Percentiles rank a stretch among this genome's conserved stretches.
Conservation (phyloP, 495 filamentous ascomycete genomes). For the Penicillium maclennaniae region DNA sequence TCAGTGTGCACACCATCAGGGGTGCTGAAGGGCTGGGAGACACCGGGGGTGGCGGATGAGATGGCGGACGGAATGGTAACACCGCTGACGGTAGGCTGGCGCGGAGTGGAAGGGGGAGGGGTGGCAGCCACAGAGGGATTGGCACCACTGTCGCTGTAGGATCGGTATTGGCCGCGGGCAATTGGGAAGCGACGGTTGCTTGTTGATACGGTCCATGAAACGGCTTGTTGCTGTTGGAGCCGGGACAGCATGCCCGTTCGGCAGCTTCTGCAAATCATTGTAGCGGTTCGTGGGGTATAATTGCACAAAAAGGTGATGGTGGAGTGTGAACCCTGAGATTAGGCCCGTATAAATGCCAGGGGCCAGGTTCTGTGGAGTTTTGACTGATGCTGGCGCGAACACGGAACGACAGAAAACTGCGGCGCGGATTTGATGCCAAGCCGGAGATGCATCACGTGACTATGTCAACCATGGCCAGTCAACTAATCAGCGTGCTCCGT, state of each 20-base stretch:
- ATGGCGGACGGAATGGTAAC: conserved; percentile 39
- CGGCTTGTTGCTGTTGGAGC: conserved; percentile 30
- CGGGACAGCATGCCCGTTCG: conserved; percentile 40
- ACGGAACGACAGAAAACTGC: conserved; percentile 34
- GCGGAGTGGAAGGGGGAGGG: conserved; percentile 50
- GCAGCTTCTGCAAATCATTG: conserved; percentile 50
- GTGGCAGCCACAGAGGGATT: conserved; percentile 45
- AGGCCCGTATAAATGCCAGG: not conserved
- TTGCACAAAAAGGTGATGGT: not conserved
- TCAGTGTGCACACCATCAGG: conserved; percentile 32
- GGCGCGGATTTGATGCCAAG: conserved; percentile 45
- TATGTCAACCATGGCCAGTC: not conserved
- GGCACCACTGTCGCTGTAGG: conserved; percentile 33
- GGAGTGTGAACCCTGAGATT: not conserved
- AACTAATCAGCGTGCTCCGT: too few species aligned
- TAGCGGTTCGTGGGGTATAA: conserved; percentile 1
- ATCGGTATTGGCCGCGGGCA: conserved; percentile 35
- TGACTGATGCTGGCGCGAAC: conserved; percentile 12
- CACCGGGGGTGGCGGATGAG: conserved; percentile 41
- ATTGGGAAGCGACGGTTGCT: conserved; percentile 26
- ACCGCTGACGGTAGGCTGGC: conserved; percentile 39
- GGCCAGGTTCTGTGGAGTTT: conserved; percentile 6
- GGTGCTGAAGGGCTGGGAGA: conserved; percentile 46
- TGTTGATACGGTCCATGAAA: conserved; percentile 30
- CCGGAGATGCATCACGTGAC: conserved; percentile 39